Base-by-base conservation (phyloP, 1,284 basidiomycete genomes). In the Coniferiporia sulphurascens region DNA sequence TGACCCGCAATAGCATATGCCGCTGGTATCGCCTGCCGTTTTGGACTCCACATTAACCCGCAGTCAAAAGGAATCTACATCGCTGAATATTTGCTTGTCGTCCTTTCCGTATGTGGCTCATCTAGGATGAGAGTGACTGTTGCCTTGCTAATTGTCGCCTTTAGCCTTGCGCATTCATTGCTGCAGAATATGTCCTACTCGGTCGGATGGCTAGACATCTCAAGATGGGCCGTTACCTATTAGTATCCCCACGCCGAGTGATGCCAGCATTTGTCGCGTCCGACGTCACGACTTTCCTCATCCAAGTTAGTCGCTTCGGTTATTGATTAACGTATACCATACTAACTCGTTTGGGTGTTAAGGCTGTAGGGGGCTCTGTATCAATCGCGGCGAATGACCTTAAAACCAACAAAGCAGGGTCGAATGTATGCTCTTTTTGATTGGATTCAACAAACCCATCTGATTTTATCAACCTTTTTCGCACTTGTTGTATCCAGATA, bases 141-240 rank as follows among this genome's bases (percentile, higher is more conserved):
- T n/a, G 12, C 5, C 8, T 21, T 48, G n/a, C n/a, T 48, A 15
- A 36, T 50, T 34, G 27, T 41, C 15, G 27, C 56, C 15, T 12
- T 41, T 41, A 81, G 78, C 86, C 88, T 9, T 89, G 88, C 64
- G 86, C 85, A n/a, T 89, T 89, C 73, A 83, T 90, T 59, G 87
- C 87, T 7, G 82, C 85, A 27, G 80, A 87, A 67, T 90, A 90
- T 64, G 76, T 89, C 60, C 73, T 89, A 5, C 76, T 89, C 9
- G 86, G 87, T 3, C 79, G 82, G 27, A 69, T 91, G 15, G 81
- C 84, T 10, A 71, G 71, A 22, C 75, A 82, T 66, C 70, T 89
- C 1, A 68, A 76, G 50, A 78, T 76, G 52, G 75, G 79, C 58
- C 60, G 75, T 38, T 78, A 86, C 63, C 71, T 89, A n/a, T 69